phyloP scores from a whole-genome alignment of 306 rosid species.

The Citrullus amarus region DNA sequence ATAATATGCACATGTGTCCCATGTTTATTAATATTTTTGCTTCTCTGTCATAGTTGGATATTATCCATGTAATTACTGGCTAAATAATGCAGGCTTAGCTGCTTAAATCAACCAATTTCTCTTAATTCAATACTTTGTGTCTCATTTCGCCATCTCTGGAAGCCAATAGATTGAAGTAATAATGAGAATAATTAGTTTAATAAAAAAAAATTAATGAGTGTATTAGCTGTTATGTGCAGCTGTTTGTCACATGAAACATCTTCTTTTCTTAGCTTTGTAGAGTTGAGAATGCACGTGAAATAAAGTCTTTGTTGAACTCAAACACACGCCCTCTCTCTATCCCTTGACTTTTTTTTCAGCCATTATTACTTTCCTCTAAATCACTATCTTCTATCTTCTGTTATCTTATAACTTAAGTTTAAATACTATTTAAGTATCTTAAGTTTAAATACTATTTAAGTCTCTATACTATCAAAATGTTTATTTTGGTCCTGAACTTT shows the following conservation, averaged over 20 bases:
- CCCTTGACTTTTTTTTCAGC: background rate
- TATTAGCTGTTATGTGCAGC: background rate
- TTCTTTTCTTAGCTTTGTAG: background rate
- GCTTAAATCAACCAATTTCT: background rate
- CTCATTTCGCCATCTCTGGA: background rate
- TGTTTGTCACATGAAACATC: constrained; percentile 7
- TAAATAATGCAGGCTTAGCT: background rate
- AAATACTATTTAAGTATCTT: no score
- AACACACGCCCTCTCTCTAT: background rate
- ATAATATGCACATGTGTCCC: background rate
- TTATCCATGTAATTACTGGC: background rate
- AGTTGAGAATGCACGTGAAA: constrained; percentile 2
- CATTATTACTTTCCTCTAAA: background rate
- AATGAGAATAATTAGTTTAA: background rate
- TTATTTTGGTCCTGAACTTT: no score
- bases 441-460: no score
- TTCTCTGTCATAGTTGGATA: background rate
- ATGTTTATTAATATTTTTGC: background rate
- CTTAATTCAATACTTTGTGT: background rate
- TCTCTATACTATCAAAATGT: no score
- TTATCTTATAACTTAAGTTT: background rate
- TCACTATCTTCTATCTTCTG: background rate
- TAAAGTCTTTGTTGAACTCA: background rate
- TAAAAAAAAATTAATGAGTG: background rate
- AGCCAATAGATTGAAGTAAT: background rate